phyloP scores from a whole-genome alignment of 306 rosid genomes.

The Crotalaria pallida region DNA sequence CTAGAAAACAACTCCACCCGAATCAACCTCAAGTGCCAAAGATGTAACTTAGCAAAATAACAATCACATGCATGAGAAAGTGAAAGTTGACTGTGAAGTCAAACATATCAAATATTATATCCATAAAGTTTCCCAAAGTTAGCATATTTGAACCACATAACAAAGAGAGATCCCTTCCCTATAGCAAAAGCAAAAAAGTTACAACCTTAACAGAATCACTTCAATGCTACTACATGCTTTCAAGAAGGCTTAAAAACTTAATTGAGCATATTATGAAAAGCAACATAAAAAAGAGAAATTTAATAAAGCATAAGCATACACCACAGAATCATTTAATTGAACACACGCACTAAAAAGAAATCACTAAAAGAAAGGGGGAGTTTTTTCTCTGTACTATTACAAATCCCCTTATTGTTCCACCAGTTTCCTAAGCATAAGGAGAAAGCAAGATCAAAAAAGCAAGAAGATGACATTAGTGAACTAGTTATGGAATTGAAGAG shows the following conservation, averaged over 20 bases:
- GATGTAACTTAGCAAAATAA: slow-evolving; percentile 9
- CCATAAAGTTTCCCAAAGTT: background rate
- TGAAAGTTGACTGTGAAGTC: background rate
- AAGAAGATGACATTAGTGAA: background rate
- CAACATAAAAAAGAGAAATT: background rate
- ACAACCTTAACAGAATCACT: background rate
- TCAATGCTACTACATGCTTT: background rate
- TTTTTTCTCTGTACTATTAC: background rate
- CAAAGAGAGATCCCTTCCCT: slow-evolving; percentile 11
- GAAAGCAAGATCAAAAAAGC: too few species aligned
- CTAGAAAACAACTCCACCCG: slow-evolving; percentile 12
- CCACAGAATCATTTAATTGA: background rate
- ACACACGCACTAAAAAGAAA: background rate
- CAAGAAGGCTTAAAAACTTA: background rate
- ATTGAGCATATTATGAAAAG: background rate
- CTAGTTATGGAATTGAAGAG: background rate
- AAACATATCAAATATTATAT: background rate
- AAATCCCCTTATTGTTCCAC: too few species aligned
- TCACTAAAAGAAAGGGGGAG: background rate
- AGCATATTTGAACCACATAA: background rate
- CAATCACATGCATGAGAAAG: background rate
- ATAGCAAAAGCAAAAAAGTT: background rate
- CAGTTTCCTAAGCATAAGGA: too few species aligned
- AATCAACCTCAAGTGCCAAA: slow-evolving; percentile 4
- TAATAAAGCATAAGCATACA: background rate